Base-by-base conservation (phyloP, 1,284 basidiomycete species). In the Lentinula novae-zelandiae region DNA sequence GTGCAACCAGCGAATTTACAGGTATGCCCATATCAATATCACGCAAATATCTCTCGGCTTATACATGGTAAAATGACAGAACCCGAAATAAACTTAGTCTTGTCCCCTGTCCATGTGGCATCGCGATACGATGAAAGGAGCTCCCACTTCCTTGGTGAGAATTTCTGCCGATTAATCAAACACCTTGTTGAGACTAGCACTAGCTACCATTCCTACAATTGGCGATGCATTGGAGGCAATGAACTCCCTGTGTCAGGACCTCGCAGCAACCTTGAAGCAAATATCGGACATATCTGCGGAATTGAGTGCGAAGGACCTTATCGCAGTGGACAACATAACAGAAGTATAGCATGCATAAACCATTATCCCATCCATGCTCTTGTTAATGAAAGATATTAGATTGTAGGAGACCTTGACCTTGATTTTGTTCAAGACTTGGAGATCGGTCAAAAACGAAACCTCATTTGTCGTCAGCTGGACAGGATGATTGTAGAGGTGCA, bases 191-290 rank as follows among this genome's bases (percentile, higher is more conserved):
- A 46, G n/a, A 46, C 9, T 9, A 22, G 2, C 44, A 20, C 5
- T 44, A 87, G 87, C 84, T 1, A 86, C 86, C 4, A 83, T 90
- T 17, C 92, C 93, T 7, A 91, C 89, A 0, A 76, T 96, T 9
- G 89, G 90, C 4, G 87, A 92, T 63, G 83, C 87, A 0, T 79
- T 93, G 20, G 84, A 87, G 36, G 85, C 89, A 0, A 75, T 96
- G 38, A 81, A 83, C 57, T 79, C 83, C 60, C 75, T 90, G 2
- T 82, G 84, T 42, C 77, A 76, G 10, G 81, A 86, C 56, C 82
- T 95, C 2, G 71, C 80, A 0, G 78, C 79, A 9, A 84, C 82
- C 0, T 72, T 94, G 61, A 83, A 84, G 63, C 85, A 89, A 57
- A 86, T 93, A 31, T 76, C 81, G 3, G 85, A 87, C 66, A 76